Conservation (phyloP, 2,329 filamentous ascomycete genomes). For the Aspergillus ruber region DNA sequence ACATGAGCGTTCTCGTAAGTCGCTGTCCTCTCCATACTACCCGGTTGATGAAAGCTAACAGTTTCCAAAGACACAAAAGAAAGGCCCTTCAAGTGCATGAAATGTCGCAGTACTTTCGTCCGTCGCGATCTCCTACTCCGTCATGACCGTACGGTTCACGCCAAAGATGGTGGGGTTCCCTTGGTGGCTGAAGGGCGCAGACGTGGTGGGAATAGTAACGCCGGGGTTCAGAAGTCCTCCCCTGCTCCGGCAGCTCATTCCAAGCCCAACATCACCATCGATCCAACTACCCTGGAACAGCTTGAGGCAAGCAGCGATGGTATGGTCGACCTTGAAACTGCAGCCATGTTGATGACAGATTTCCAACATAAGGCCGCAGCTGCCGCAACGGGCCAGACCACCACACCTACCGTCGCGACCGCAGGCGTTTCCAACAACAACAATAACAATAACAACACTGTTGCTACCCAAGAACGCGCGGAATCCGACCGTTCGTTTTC, state of each 20-base stretch:
- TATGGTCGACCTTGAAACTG: constrained; percentile 92
- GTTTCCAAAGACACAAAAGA: constrained; percentile 79
- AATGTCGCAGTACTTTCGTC: constrained; percentile 97
- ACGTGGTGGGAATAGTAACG: constrained; percentile 27
- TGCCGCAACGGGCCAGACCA: constrained; percentile 44
- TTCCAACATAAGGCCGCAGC: constrained; percentile 93
- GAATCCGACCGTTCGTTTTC: constrained; percentile 60
- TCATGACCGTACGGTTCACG: constrained; percentile 96
- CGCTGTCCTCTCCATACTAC: not conserved
- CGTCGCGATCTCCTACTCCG: constrained; percentile 91
- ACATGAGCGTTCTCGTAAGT: constrained; percentile 97
- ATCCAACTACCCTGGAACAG: constrained; percentile 81
- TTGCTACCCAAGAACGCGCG: constrained; percentile 33
- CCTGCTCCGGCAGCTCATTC: constrained; percentile 48
- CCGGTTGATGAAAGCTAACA: constrained; percentile 1
- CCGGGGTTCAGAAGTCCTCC: constrained; percentile 33
- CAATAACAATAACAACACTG: no score
- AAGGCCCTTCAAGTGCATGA: constrained; percentile 96
- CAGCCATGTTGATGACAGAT: constrained; percentile 97
- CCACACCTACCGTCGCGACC: no score
- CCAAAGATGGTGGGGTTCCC: constrained; percentile 91
- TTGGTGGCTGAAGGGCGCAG: constrained; percentile 92
- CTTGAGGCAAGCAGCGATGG: constrained; percentile 86
- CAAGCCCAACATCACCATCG: constrained; percentile 73
- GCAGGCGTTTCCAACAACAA: no score